A percentile compares a stretch with the other conserved stretches of the same genome.
Evolutionary conservation across 2,329 filamentous ascomycete genomes (phyloP).

Genomic region (Seiridium unicorne): DNA sequence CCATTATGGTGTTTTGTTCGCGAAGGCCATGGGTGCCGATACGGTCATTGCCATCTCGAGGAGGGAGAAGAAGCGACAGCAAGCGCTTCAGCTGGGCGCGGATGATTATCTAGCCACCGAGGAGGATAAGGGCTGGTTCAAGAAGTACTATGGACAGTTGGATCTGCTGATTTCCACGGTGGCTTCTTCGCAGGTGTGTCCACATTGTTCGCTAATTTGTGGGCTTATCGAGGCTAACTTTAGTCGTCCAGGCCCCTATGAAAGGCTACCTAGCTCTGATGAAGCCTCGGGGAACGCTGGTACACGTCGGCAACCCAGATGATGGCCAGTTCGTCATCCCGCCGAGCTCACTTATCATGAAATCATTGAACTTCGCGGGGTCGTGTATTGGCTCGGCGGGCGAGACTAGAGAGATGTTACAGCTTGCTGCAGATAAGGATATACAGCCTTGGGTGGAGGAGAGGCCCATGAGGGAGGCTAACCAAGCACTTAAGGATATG

Average conservation of each 20-base stretch:
- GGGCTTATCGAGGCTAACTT: background rate
- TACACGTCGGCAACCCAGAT: constrained; percentile 64
- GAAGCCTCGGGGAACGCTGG: constrained; percentile 55
- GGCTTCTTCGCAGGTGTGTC: constrained; percentile 28
- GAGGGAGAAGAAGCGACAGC: constrained; percentile 42
- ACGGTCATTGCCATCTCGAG: constrained; percentile 54
- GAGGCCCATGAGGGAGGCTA: constrained; percentile 13
- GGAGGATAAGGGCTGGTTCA: constrained; percentile 48
- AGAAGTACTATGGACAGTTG: constrained; percentile 42
- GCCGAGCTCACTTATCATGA: constrained; percentile 33
- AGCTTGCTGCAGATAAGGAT: constrained; percentile 44
- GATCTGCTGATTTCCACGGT: constrained; percentile 56
- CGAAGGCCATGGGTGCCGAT: constrained; percentile 60
- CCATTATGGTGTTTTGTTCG: constrained; percentile 63
- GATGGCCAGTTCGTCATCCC: constrained; percentile 24
- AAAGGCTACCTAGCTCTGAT: constrained; percentile 57
- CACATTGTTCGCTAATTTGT: background rate
- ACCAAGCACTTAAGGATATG: constrained; percentile 10
- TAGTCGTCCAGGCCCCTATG: constrained; percentile 47
- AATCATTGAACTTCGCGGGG: constrained; percentile 45
- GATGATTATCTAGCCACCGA: constrained; percentile 31
- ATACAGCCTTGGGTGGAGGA: constrained; percentile 40
- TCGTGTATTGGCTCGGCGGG: constrained; percentile 38
- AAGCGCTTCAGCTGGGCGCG: constrained; percentile 52
- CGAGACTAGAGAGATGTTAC: constrained; percentile 50